phyloP scores from a whole-genome alignment of 305 asterid genomes.

The Petunia hybrid region DNA sequence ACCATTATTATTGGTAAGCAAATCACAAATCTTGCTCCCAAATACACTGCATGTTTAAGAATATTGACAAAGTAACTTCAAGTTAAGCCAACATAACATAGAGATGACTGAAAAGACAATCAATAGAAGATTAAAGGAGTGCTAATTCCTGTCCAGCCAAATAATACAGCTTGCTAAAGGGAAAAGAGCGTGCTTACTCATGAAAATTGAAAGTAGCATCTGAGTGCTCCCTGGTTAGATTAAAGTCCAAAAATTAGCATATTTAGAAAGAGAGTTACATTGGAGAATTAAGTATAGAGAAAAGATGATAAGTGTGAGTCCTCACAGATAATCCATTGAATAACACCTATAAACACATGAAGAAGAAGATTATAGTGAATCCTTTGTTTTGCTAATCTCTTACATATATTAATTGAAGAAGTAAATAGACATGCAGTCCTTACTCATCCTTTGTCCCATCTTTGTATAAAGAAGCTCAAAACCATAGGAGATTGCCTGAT shows the following conservation, averaged over 20 bases:
- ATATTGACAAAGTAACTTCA: background rate
- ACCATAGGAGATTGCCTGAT: background rate
- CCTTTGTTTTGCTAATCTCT: background rate
- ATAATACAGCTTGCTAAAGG: background rate
- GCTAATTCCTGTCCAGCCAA: background rate
- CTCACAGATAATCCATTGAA: background rate
- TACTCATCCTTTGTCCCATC: background rate
- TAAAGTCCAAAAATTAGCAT: background rate
- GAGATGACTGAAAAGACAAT: background rate
- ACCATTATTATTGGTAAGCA: slow-evolving; percentile 5
- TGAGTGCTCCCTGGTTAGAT: background rate
- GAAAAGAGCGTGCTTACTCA: background rate
- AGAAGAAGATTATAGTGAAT: background rate
- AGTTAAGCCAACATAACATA: background rate
- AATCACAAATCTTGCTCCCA: background rate
- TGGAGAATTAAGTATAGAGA: background rate
- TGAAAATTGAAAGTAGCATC: accelerated
- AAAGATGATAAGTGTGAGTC: background rate
- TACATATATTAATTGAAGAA: background rate
- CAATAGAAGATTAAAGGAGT: no score
- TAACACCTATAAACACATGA: background rate
- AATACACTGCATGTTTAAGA: background rate
- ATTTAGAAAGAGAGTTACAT: background rate
- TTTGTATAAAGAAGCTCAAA: background rate
- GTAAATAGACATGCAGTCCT: background rate